Evolutionary conservation across 2,329 filamentous ascomycete species (phyloP).

Genomic region (Hymenoscyphus occultus): DNA sequence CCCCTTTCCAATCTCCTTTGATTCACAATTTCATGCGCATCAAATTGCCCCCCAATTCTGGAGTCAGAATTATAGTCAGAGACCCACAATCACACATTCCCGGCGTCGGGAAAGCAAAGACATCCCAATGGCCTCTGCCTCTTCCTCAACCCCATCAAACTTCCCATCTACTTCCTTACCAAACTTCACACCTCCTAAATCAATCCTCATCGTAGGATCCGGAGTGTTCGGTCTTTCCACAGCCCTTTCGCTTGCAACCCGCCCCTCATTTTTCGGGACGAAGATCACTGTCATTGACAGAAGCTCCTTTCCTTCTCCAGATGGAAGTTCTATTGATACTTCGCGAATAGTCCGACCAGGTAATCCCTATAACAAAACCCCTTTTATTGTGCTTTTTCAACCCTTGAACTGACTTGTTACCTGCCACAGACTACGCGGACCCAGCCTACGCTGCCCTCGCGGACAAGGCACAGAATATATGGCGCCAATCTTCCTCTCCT

Average conservation of each 20-base stretch:
- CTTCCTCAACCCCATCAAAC: background rate
- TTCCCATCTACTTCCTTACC: slow-evolving; percentile 7
- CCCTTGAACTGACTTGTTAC: background rate
- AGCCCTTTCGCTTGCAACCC: slow-evolving; percentile 66
- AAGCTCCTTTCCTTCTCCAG: slow-evolving; percentile 55
- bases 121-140: slow-evolving; percentile 12
- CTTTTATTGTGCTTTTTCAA: background rate
- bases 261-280: slow-evolving; percentile 50
- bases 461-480: slow-evolving; percentile 64
- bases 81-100: slow-evolving; percentile 8
- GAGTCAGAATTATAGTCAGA: slow-evolving; percentile 8
- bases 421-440: slow-evolving; percentile 70
- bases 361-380: background rate
- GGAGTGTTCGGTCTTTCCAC: slow-evolving; percentile 60
- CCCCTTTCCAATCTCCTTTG: background rate
- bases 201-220: slow-evolving; percentile 64
- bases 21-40: background rate
- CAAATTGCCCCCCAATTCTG: background rate
- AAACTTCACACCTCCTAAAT: slow-evolving; percentile 38
- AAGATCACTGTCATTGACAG: slow-evolving; percentile 60
- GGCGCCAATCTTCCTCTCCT: slow-evolving; percentile 53
- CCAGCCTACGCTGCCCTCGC: slow-evolving; percentile 73
- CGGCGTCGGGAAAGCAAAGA: background rate
- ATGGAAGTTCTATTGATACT: slow-evolving; percentile 60
- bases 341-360: slow-evolving; percentile 58